Conservation (phyloP, 208 protist species). For the Crithidia fasciculata region DNA sequence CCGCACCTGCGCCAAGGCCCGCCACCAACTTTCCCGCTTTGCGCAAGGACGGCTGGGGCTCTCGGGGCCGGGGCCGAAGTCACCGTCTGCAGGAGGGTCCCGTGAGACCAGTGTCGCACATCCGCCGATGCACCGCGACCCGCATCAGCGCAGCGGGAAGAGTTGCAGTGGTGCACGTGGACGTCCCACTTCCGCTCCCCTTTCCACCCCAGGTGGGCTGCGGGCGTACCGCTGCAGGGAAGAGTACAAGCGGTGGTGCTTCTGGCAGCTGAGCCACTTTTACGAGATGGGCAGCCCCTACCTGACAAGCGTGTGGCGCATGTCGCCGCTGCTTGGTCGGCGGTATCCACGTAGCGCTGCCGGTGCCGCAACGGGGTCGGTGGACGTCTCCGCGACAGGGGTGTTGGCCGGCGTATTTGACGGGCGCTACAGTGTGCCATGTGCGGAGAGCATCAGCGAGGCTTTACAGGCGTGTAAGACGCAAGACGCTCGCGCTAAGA, state of each 20-base stretch:
- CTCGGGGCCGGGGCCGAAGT: background rate
- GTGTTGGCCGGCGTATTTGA: slow-evolving; percentile 17
- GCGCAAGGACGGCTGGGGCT: background rate
- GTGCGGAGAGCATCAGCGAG: slow-evolving; percentile 13
- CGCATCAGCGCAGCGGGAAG: background rate
- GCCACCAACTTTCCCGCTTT: slow-evolving; percentile 8
- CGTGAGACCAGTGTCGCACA: background rate
- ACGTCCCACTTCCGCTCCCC: background rate
- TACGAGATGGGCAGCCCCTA: slow-evolving; percentile 43
- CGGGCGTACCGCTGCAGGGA: slow-evolving; percentile 32
- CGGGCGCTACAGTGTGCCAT: slow-evolving; percentile 38
- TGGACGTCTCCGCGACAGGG: slow-evolving; percentile 5
- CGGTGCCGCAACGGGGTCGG: background rate
- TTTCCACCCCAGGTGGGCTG: slow-evolving; percentile 19
- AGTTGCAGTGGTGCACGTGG: background rate
- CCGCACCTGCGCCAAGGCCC: slow-evolving; percentile 17
- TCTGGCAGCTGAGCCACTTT: slow-evolving; percentile 48
- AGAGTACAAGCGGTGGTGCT: slow-evolving; percentile 41
- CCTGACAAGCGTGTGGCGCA: slow-evolving; percentile 43
- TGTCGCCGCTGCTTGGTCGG: background rate
- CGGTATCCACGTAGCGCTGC: background rate
- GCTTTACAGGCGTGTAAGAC: background rate
- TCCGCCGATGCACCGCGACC: background rate
- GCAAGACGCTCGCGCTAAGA: slow-evolving; percentile 5
- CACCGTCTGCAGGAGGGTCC: background rate